Base-by-base conservation (phyloP, 768 basidiomycete genomes). In the Roridomyces roridus region DNA sequence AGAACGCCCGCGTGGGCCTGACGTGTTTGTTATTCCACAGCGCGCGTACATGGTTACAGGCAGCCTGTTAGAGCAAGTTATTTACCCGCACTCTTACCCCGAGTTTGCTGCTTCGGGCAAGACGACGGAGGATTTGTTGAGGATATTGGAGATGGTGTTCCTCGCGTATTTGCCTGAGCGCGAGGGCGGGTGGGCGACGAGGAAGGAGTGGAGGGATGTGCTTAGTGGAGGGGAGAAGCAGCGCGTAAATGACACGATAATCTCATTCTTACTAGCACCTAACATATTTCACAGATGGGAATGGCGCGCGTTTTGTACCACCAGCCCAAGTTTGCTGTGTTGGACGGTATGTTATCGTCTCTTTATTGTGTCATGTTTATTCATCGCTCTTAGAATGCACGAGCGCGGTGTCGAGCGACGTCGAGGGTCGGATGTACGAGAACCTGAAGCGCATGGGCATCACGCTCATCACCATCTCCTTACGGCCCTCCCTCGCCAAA, bases 171-270 rank as follows among this genome's bases (percentile, higher is more conserved):
- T 98, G 21, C 91, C 93, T 3, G 82, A 82, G 41, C 75, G 96
- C 24, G 96, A 97, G 70, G 96, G 96, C 0, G 95, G 96, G 0
- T 92, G 93, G 86, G 79, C 78, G 57, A 89, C 93, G 24, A 76
- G 89, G 67, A 98, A 97, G 73, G 96, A 98, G 71, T 98, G 96
- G 96, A 84, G 94, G 60, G 94, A 97, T 73, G 93, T 98, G 41
- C 75, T 96, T 66, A 95, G 93, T 64, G 96, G 96, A 0, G 96
- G 96, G 0, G 96, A 98, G 82, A 98, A 97, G 74, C 96, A 98
- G 72, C 74, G 96, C 67, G 89, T 91, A 57, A 35, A 84, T 36
- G 20, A 11, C 29, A 47, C 23, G 12, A 28, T 35, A 10, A n/a
- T 10, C 53, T 46, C 15, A n/a, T 12, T 54, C 11, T 47, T 51